Evolutionary conservation across 192 early-diverging fungal genomes (phyloP).

Genomic region (Phycomyces nitens): DNA sequence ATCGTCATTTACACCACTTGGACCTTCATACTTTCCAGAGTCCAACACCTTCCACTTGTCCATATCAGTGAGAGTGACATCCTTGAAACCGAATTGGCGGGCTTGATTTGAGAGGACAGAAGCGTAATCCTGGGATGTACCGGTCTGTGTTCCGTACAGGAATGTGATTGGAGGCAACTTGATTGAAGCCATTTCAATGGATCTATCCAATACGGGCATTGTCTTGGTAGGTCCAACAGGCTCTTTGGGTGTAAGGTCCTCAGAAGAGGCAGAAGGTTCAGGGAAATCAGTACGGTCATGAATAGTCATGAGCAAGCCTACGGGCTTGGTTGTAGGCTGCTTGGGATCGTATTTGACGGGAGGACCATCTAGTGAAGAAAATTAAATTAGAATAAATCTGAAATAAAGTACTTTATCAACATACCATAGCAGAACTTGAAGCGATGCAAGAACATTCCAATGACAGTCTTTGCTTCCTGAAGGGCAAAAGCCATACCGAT

Average conservation of each 20-base stretch:
- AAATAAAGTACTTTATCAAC: background rate
- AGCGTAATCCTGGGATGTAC: conserved; percentile 51
- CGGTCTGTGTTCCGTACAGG: conserved; percentile 54
- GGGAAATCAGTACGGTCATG: conserved; percentile 32
- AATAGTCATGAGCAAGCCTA: conserved; percentile 30
- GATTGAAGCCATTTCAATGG: background rate
- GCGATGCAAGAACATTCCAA: conserved; percentile 44
- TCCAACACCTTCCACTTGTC: conserved; percentile 41
- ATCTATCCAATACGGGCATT: background rate
- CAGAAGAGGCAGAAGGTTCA: conserved; percentile 17
- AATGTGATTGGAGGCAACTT: conserved; percentile 40
- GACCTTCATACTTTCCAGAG: conserved; percentile 14
- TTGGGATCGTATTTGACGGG: conserved; percentile 27
- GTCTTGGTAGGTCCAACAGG: background rate
- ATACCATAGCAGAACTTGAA: conserved; percentile 41
- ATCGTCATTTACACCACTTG: background rate
- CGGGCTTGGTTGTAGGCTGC: conserved; percentile 33
- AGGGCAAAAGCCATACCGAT: conserved; percentile 49
- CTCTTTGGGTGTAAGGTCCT: background rate
- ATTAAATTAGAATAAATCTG: background rate
- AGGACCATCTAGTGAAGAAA: conserved; percentile 14
- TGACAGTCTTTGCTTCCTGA: conserved; percentile 53
- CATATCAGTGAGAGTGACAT: conserved; percentile 22
- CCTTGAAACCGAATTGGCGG: conserved; percentile 38
- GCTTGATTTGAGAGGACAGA: conserved; percentile 35